Evolutionary conservation across 441 rosid species (phyloP).

Genomic region (Erysimum pusillum): DNA sequence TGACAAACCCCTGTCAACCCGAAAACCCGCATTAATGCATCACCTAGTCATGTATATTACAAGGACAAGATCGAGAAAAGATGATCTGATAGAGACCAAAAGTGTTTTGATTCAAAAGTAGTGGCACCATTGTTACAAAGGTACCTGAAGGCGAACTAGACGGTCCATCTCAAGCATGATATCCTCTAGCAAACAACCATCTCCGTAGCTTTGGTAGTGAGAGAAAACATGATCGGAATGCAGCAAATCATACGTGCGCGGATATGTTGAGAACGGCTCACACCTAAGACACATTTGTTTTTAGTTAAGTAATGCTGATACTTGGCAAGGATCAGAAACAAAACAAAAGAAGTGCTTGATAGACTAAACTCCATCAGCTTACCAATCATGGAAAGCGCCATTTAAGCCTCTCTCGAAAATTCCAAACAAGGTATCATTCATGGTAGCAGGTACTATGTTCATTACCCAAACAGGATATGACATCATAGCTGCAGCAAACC

Average conservation of each 20-base stretch:
- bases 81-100: conserved; percentile 17
- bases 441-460: conserved; percentile 79
- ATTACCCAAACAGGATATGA: conserved; percentile 88
- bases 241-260: conserved; percentile 86
- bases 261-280: conserved; percentile 95
- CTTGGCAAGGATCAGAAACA: conserved; percentile 22
- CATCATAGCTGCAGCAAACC: conserved; percentile 80
- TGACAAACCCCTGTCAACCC: conserved; percentile 70
- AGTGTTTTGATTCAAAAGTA: background rate
- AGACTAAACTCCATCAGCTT: conserved; percentile 42
- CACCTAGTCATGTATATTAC: too few relatives aligned
- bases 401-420: conserved; percentile 81
- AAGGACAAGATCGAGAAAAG: background rate
- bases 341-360: conserved; percentile 3
- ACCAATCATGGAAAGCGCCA: conserved; percentile 96
- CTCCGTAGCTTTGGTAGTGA: conserved; percentile 61
- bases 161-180: conserved; percentile 95
- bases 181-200: conserved; percentile 82
- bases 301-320: background rate
- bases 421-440: conserved; percentile 77
- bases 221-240: conserved; percentile 79
- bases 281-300: conserved; percentile 59
- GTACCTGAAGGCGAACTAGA: conserved; percentile 83
- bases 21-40: conserved; percentile 26
- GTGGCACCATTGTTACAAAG: conserved; percentile 23